These are phyloP conservation scores for Microbotryum silenes-acaulis DNA, from an alignment of 1,284 basidiomycete species.

Conservation along the genomic window DNA sequence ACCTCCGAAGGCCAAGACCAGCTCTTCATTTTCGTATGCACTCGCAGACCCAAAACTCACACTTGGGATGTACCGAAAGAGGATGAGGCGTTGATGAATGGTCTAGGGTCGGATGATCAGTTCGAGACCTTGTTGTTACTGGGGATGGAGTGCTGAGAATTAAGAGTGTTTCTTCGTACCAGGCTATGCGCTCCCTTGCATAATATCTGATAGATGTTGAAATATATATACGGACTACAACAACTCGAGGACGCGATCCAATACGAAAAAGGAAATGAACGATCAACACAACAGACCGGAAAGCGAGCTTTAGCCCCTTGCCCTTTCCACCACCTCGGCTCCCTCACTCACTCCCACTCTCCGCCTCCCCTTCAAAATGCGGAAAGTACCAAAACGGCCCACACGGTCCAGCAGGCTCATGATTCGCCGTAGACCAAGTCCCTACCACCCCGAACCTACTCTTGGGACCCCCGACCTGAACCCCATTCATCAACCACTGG, in stretches of 20 bases:
- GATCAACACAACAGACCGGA: too few species aligned
- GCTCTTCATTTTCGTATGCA: constrained; percentile 55
- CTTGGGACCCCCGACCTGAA: constrained; percentile 12
- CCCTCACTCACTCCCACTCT: too few species aligned
- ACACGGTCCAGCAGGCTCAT: constrained; percentile 13
- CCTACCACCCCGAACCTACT: constrained; percentile 13
- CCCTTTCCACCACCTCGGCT: too few species aligned
- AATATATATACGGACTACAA: too few species aligned
- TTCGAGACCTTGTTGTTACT: constrained; percentile 58
- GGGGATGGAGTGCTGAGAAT: constrained; percentile 6
- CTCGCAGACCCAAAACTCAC: constrained; percentile 52
- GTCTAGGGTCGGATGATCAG: constrained; percentile 54
- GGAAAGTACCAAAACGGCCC: constrained; percentile 24
- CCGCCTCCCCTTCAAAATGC: too few species aligned
- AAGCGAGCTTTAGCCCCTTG: too few species aligned
- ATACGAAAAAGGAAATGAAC: too few species aligned
- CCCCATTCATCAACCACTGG: constrained; percentile 23
- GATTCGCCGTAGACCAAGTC: constrained; percentile 17
- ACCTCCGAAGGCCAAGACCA: constrained; percentile 41
- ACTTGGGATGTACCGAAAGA: constrained; percentile 50
- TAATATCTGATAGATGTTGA: too few species aligned
- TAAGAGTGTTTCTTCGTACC: too few species aligned
- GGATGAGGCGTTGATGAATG: constrained; percentile 53
- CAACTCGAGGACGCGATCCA: too few species aligned
- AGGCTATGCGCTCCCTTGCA: too few species aligned